Evolutionary conservation across 179 eudicot species (phyloP).

Genomic region (Nepenthes alata): DNA sequence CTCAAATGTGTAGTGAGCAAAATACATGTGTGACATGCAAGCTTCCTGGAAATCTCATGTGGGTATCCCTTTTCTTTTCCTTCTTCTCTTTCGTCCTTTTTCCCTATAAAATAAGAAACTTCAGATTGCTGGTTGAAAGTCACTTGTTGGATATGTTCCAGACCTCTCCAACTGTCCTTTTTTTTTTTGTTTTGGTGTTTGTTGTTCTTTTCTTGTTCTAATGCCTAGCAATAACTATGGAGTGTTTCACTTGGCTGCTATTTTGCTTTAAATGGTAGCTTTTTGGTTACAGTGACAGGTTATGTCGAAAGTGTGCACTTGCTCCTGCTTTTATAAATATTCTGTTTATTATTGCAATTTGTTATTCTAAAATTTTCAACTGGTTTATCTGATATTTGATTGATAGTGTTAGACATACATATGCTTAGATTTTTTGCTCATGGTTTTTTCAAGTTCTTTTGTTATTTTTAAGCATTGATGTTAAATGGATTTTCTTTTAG

Average conservation of each 20-base stretch:
- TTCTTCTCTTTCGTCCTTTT: neutral
- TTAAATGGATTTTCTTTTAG: neutral
- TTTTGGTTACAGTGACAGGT: neutral
- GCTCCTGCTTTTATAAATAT: no score
- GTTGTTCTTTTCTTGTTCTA: neutral
- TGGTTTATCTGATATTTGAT: no score
- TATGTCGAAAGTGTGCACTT: no score
- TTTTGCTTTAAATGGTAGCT: neutral
- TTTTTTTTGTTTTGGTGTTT: no score
- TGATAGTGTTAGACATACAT: no score
- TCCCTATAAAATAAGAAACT: neutral
- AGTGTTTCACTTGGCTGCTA: neutral
- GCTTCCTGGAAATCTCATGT: slow-evolving; percentile 48
- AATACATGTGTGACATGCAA: slow-evolving; percentile 37
- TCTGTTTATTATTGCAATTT: no score
- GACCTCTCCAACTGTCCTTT: neutral
- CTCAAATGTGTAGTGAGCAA: slow-evolving; percentile 11
- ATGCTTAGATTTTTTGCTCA: no score
- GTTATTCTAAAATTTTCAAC: no score
- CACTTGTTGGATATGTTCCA: neutral
- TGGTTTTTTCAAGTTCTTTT: neutral
- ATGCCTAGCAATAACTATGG: neutral
- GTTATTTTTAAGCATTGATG: neutral
- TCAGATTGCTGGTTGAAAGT: neutral
- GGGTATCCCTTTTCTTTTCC: slow-evolving; percentile 24